A percentile compares a stretch with the other conserved stretches of the same genome.
phyloP scores from a whole-genome alignment of 306 rosid species.

The Acacia melanoxylon region DNA sequence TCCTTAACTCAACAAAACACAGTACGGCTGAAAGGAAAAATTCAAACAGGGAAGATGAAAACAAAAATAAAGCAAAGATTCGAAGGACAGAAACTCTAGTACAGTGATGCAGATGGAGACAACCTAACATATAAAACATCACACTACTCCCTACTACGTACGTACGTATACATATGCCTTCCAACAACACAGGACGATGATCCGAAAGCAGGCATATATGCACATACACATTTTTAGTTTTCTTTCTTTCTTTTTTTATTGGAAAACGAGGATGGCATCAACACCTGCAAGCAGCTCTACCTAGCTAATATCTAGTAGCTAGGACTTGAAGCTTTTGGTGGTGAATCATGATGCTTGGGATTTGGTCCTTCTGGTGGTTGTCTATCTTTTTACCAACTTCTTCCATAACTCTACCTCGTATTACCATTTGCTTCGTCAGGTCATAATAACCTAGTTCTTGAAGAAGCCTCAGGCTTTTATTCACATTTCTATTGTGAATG shows the following conservation, averaged over 20 bases:
- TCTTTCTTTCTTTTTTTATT: not conserved
- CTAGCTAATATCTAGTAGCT: not conserved
- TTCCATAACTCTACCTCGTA: not conserved
- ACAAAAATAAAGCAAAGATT: not conserved
- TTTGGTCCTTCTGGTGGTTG: constrained; percentile 58
- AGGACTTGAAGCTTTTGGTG: not conserved
- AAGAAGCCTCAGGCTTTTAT: constrained; percentile 37
- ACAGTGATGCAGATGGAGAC: not conserved
- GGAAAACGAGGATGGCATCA: not conserved
- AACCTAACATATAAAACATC: not conserved
- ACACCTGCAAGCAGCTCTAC: not conserved
- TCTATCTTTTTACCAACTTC: constrained; percentile 32
- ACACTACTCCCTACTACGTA: not conserved
- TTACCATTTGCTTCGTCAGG: constrained; percentile 14
- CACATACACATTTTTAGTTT: not conserved
- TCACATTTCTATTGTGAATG: constrained; percentile 12
- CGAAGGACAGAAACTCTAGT: not conserved
- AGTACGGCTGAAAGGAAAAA: not conserved
- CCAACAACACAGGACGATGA: not conserved
- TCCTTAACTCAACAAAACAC: not conserved
- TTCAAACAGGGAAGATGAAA: not conserved
- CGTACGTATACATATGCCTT: not conserved
- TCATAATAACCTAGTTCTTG: constrained; percentile 33
- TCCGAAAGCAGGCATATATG: not conserved
- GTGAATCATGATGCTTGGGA: constrained; percentile 38